Base-by-base conservation (phyloP, 208 protist species). In the Acanthamoeba triangularis region DNA sequence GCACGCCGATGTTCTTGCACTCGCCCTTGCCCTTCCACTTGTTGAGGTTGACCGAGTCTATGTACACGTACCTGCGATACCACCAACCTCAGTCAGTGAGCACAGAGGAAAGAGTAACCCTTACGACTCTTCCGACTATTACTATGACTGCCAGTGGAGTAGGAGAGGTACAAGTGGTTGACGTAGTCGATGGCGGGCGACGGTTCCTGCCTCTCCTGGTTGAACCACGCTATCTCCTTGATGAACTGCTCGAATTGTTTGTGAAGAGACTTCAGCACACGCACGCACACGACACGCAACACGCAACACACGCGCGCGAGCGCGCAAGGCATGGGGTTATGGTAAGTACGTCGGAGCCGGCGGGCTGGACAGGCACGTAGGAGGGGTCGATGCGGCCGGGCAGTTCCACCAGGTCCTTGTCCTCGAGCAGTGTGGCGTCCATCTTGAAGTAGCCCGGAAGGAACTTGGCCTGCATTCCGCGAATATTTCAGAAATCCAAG, bases 21-120 rank as follows among this genome's bases (percentile, higher is more conserved):
- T 54, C 49, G 65, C 88, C 67, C 44, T 72, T 93, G 35, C 67
- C 88, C 88, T 72, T 72, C 44, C 49, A 65, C 88, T 93, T 93
- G 88, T 52, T 93, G 28, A 93, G 30, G 44, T 93, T 78, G 28
- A 80, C 88, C 33, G 67, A 80, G 8, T 93, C 88, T 61, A 80
- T 54, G 88, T 93, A 93, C 63, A 93, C 44, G 65, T 93, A 93
- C 16, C 35, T 49, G 47, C 47, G n/a, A 49, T 25, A 54, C 49
- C 37, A 41, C 37, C 37, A 41, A 41, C 37, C 37, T 41, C 37
- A 1, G 3, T 41, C 30, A 6, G 28, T 78, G 30, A 78, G 16
- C 1, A 44, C 11, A 30, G 69, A 2, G 13, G 28, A n/a, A n/a
- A n/a, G n/a, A n/a, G n/a, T n/a, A n/a, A n/a, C n/a, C n/a, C n/a